These are phyloP conservation scores for Prinsepia uniflora DNA, from an alignment of 306 rosid genomes.

Conservation along the genomic window DNA sequence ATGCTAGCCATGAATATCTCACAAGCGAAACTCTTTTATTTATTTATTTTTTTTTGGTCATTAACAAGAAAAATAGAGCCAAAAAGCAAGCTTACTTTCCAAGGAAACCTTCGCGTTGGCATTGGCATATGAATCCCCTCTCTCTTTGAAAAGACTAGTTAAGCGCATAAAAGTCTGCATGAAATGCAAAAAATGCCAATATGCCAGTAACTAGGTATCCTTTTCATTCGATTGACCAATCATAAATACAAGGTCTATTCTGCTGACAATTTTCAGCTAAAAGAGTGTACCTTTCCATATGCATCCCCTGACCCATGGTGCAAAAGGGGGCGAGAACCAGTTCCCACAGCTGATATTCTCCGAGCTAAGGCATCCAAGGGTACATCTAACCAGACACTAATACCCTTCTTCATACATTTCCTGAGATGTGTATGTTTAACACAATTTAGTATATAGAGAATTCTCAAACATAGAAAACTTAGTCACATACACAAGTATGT, in stretches of 20 bases:
- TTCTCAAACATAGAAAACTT: neutral
- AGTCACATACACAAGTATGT: conserved; percentile 12
- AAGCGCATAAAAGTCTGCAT: conserved; percentile 68
- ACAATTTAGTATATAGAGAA: neutral
- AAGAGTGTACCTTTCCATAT: conserved; percentile 54
- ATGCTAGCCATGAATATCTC: conserved; percentile 2
- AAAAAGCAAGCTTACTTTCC: conserved; percentile 50
- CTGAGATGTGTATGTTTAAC: conserved; percentile 32
- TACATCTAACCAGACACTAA: conserved; percentile 91
- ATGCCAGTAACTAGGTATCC: neutral
- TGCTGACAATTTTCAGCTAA: conserved; percentile 1
- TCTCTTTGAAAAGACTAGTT: conserved; percentile 68
- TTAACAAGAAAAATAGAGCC: conserved; percentile 9
- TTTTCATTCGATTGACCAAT: neutral
- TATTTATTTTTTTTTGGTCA: neutral
- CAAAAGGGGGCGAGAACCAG: conserved; percentile 88
- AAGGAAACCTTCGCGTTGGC: conserved; percentile 79
- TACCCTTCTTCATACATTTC: conserved; percentile 83
- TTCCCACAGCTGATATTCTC: conserved; percentile 87
- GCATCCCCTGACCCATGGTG: conserved; percentile 71
- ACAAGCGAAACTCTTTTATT: neutral
- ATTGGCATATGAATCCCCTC: conserved; percentile 72
- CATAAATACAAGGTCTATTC: neutral
- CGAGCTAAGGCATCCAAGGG: conserved; percentile 87
- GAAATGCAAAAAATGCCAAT: conserved; percentile 20